phyloP scores from a whole-genome alignment of 768 basidiomycete genomes.

The Russula virescens region DNA sequence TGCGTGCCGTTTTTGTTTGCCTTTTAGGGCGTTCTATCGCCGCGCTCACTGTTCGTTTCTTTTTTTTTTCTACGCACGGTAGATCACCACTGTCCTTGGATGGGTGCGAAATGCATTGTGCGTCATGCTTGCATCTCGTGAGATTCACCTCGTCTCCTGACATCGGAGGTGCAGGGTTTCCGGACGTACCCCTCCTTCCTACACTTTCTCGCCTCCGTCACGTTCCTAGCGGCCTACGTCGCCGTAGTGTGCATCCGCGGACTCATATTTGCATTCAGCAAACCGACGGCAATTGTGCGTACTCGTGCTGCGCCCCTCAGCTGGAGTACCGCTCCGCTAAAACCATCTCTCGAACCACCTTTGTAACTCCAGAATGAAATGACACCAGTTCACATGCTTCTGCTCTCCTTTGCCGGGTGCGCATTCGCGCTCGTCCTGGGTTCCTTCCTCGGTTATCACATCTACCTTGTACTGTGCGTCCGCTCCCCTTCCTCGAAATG shows the following conservation, averaged over 20 bases:
- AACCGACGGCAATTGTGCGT: conserved; percentile 59
- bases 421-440: conserved; percentile 63
- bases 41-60: background rate
- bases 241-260: conserved; percentile 47
- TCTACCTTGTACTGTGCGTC: conserved; percentile 69
- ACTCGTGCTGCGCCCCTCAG: background rate
- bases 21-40: background rate
- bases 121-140: conserved; percentile 27
- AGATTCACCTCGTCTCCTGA: background rate
- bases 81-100: conserved; percentile 90
- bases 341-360: background rate
- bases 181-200: conserved; percentile 81
- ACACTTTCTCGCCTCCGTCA: conserved; percentile 64
- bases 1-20: conserved; percentile 31
- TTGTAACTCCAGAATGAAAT: conserved; percentile 44
- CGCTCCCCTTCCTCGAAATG: background rate
- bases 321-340: background rate
- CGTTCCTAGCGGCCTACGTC: conserved; percentile 57
- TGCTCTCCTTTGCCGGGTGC: conserved; percentile 53
- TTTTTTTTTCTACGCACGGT: background rate
- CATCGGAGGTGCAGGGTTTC: conserved; percentile 50
- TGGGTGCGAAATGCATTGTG: conserved; percentile 72
- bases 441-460: conserved; percentile 69
- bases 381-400: conserved; percentile 67
- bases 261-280: conserved; percentile 59